These are phyloP conservation scores for Furcasterigmium furcatum DNA, from an alignment of 2,329 filamentous ascomycete species.

Conservation along the genomic window DNA sequence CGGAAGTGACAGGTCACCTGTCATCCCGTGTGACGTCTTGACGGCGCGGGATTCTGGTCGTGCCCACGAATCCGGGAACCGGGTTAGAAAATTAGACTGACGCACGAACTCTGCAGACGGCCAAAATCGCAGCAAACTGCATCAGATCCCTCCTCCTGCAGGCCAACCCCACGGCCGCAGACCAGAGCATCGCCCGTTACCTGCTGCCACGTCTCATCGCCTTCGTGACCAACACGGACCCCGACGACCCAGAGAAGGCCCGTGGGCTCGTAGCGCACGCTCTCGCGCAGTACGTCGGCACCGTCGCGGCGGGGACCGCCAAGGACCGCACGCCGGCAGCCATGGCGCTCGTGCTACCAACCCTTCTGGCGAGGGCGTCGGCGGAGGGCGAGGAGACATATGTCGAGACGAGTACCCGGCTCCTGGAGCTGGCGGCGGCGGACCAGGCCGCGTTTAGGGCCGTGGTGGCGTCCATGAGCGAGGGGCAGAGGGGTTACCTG, in stretches of 20 bases:
- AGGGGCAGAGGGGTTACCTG: constrained; percentile 70
- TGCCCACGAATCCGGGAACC: background rate
- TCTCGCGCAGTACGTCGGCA: constrained; percentile 67
- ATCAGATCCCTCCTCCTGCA: constrained; percentile 78
- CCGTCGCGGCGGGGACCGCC: constrained; percentile 25
- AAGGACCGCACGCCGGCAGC: constrained; percentile 51
- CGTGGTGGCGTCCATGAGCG: constrained; percentile 68
- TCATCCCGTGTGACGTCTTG: no score
- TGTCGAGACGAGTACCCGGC: constrained; percentile 68
- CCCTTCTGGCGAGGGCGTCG: constrained; percentile 69
- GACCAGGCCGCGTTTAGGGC: constrained; percentile 72
- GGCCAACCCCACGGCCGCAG: constrained; percentile 57
- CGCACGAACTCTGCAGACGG: constrained; percentile 49
- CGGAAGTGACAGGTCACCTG: background rate
- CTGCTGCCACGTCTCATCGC: constrained; percentile 72
- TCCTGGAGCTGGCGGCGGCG: constrained; percentile 77
- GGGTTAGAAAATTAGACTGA: constrained; percentile 4
- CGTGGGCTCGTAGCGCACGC: constrained; percentile 69
- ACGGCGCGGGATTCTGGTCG: no score
- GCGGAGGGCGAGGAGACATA: constrained; percentile 60
- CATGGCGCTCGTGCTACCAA: constrained; percentile 74
- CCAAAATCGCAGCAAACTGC: constrained; percentile 88
- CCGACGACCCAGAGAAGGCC: constrained; percentile 76
- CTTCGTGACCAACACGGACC: constrained; percentile 68
- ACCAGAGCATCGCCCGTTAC: constrained; percentile 71